phyloP scores from a whole-genome alignment of 805 yeast species.

The Groenewaldozyma salmanticensis region DNA sequence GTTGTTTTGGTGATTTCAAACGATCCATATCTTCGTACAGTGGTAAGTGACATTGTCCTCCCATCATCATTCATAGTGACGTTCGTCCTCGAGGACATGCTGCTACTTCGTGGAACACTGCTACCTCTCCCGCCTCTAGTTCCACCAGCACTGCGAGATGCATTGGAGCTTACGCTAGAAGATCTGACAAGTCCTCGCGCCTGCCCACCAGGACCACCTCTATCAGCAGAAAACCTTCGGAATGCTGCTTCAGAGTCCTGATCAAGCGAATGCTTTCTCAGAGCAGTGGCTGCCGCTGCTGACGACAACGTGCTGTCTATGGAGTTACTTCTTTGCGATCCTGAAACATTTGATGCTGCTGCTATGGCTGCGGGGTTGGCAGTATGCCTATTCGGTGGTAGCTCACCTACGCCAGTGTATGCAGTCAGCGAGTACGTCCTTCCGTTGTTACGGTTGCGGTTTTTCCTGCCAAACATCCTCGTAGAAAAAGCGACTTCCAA shows the following conservation, averaged over 20 bases:
- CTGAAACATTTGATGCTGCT: slow-evolving; percentile 38
- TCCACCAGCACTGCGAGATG: background rate
- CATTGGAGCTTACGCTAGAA: background rate
- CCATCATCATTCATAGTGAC: slow-evolving; percentile 22
- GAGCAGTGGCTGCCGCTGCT: slow-evolving; percentile 30
- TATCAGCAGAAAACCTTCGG: slow-evolving; percentile 2
- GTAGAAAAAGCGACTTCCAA: background rate
- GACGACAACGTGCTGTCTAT: slow-evolving; percentile 16
- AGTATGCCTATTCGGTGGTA: slow-evolving; percentile 18
- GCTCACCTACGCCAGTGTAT: slow-evolving; percentile 25
- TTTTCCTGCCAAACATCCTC: slow-evolving; percentile 4
- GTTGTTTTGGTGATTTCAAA: slow-evolving; percentile 27
- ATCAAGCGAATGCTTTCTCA: slow-evolving; percentile 23
- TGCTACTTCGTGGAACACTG: slow-evolving; percentile 1
- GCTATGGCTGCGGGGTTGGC: slow-evolving; percentile 45
- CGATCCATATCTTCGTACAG: slow-evolving; percentile 28
- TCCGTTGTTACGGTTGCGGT: background rate
- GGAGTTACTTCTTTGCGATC: slow-evolving; percentile 13
- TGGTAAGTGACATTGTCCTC: slow-evolving; percentile 29
- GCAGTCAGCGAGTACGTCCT: slow-evolving; percentile 22
- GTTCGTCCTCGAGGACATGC: background rate
- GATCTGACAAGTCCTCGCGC: background rate
- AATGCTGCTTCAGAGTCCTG: background rate
- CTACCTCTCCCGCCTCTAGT: slow-evolving; percentile 1
- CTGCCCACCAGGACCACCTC: slow-evolving; percentile 1